These are phyloP conservation scores for Chytriomyces confervae DNA, from an alignment of 192 early-diverging fungal genomes.

Conservation along the genomic window DNA sequence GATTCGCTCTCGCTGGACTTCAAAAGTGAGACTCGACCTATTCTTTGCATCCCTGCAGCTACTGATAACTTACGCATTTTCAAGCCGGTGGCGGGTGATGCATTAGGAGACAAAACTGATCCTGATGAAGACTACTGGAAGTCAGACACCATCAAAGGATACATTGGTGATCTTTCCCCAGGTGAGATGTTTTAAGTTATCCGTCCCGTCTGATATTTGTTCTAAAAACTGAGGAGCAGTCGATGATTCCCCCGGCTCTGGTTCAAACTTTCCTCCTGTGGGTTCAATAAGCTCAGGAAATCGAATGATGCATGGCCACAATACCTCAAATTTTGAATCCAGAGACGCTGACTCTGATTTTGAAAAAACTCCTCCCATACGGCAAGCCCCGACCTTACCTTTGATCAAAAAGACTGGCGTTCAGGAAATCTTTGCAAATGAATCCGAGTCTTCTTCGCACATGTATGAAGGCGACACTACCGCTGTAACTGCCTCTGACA, in stretches of 20 bases:
- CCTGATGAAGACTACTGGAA: not conserved
- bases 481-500: not conserved
- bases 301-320: not conserved
- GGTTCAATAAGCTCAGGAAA: constrained; percentile 1
- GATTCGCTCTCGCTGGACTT: not conserved
- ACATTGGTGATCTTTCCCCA: not conserved
- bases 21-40: too few relatives aligned
- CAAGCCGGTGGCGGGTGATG: not conserved
- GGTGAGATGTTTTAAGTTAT: not conserved
- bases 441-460: not conserved
- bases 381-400: too few relatives aligned
- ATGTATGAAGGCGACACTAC: not conserved
- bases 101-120: not conserved
- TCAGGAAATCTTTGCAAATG: not conserved
- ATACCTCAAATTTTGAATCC: not conserved
- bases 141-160: constrained; percentile 5
- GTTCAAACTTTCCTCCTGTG: not conserved
- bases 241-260: not conserved
- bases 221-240: not conserved
- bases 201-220: not conserved
- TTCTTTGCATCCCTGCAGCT: too few relatives aligned
- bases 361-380: too few relatives aligned
- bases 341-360: not conserved
- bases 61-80: too few relatives aligned
- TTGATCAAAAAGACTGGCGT: not conserved